A percentile compares a stretch with the other conserved stretches of the same genome.
Conservation (phyloP, 768 basidiomycete genomes). For the Tricholoma sp. region DNA sequence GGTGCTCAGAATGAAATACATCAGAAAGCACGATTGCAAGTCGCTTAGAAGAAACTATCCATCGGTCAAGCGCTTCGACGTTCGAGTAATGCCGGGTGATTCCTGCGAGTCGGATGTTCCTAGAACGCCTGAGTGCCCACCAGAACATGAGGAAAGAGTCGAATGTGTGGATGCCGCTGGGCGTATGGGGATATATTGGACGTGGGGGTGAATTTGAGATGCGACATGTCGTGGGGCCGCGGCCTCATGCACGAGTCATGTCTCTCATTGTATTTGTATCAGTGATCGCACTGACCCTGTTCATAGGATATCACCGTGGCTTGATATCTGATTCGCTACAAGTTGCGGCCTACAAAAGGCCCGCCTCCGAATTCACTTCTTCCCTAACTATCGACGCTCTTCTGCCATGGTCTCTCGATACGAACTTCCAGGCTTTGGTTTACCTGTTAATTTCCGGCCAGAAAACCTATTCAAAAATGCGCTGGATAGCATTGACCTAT, state of each 20-base stretch:
- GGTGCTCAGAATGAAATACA: slow-evolving; percentile 47
- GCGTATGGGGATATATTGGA: too few relatives aligned
- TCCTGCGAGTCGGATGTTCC: not conserved
- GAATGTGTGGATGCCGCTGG: too few relatives aligned
- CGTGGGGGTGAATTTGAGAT: too few relatives aligned
- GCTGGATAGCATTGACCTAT: not conserved
- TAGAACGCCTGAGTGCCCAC: slow-evolving; percentile 9
- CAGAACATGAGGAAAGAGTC: not conserved
- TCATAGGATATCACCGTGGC: too few relatives aligned
- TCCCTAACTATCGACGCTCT: not conserved
- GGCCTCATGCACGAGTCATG: too few relatives aligned
- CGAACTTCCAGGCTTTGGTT: slow-evolving; percentile 4
- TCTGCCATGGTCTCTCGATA: not conserved
- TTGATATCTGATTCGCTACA: too few relatives aligned
- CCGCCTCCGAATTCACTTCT: not conserved
- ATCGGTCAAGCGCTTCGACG: slow-evolving; percentile 38
- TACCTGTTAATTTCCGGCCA: slow-evolving; percentile 1
- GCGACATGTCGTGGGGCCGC: too few relatives aligned
- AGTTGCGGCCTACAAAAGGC: not conserved
- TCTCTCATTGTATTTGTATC: too few relatives aligned
- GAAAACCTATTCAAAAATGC: not conserved
- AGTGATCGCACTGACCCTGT: too few relatives aligned
- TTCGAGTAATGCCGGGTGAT: slow-evolving; percentile 1
- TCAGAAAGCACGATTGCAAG: slow-evolving; percentile 36
- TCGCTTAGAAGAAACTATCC: slow-evolving; percentile 46